A percentile compares a stretch with the other conserved stretches of the same genome.
Conservation (phyloP, 2,329 filamentous ascomycete genomes). For the Seiridium unicorne region DNA sequence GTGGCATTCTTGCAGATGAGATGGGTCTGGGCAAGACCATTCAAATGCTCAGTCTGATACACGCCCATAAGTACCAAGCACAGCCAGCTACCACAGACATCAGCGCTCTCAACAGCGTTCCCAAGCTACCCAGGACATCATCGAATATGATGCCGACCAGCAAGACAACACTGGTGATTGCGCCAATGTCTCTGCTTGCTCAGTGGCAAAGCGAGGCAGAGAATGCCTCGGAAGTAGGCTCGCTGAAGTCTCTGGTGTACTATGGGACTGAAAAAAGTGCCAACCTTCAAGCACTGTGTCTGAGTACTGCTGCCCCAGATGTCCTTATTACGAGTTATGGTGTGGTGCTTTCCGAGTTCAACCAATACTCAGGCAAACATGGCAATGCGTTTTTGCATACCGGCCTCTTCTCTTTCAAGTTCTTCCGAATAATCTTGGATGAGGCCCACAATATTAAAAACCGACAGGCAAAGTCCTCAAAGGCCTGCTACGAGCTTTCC, state of each 20-base stretch:
- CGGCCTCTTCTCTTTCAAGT: conserved; percentile 87
- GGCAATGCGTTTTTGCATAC: conserved; percentile 64
- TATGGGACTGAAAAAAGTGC: conserved; percentile 83
- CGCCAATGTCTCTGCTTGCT: conserved; percentile 91
- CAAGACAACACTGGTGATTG: conserved; percentile 90
- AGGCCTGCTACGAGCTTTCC: conserved; percentile 87
- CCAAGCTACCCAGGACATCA: conserved; percentile 58
- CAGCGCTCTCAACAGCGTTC: conserved; percentile 53
- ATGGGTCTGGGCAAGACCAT: conserved; percentile 99
- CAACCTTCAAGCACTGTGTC: conserved; percentile 79
- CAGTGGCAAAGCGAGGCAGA: conserved; percentile 97
- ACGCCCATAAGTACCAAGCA: conserved; percentile 65
- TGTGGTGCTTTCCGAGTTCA: conserved; percentile 85
- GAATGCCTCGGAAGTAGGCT: conserved; percentile 82
- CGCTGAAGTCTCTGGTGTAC: conserved; percentile 83
- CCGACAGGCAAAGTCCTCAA: conserved; percentile 86
- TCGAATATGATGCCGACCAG: conserved; percentile 66
- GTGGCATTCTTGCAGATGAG: conserved; percentile 90
- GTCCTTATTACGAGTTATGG: conserved; percentile 95
- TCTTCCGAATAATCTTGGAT: conserved; percentile 93
- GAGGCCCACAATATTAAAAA: conserved; percentile 95
- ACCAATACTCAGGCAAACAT: conserved; percentile 65
- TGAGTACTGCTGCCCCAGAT: conserved; percentile 73
- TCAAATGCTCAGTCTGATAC: conserved; percentile 93
- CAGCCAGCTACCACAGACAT: conserved; percentile 30